A percentile compares a stretch with the other conserved stretches of the same genome.
phyloP scores from a whole-genome alignment of 306 rosid species.

The Trifolium dubium region DNA sequence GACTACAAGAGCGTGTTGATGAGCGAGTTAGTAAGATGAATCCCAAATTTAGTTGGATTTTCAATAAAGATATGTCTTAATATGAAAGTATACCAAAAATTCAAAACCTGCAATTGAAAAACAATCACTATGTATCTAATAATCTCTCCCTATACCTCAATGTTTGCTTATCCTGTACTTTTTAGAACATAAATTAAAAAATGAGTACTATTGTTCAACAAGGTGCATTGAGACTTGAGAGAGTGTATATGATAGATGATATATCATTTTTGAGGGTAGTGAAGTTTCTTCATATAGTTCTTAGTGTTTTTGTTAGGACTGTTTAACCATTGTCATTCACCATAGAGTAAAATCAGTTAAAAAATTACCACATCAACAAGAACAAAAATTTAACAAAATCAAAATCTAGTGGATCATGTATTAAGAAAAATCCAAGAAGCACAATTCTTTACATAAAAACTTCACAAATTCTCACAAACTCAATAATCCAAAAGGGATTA shows the following conservation, averaged over 20 bases:
- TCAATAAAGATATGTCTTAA: neutral
- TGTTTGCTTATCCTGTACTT: neutral
- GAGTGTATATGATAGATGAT: no score
- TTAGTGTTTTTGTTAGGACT: neutral
- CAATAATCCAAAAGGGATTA: constrained; percentile 14
- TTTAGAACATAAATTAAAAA: no score
- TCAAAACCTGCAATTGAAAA: no score
- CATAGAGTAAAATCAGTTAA: neutral
- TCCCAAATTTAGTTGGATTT: neutral
- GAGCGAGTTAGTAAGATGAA: neutral
- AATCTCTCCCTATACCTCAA: neutral
- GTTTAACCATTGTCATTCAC: neutral
- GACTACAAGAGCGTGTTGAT: neutral
- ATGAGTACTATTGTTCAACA: no score
- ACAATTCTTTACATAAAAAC: constrained; percentile 16
- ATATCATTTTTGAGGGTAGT: no score
- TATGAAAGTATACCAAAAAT: neutral
- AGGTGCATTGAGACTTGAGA: no score
- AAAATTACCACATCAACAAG: neutral
- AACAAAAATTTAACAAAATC: constrained; percentile 1
- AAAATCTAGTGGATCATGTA: constrained; percentile 1
- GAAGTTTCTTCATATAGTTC: neutral
- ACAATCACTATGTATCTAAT: neutral
- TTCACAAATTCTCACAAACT: neutral
- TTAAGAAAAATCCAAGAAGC: neutral